Evolutionary conservation across 2,329 filamentous ascomycete species (phyloP).

Genomic region (Epichloe hybrida): DNA sequence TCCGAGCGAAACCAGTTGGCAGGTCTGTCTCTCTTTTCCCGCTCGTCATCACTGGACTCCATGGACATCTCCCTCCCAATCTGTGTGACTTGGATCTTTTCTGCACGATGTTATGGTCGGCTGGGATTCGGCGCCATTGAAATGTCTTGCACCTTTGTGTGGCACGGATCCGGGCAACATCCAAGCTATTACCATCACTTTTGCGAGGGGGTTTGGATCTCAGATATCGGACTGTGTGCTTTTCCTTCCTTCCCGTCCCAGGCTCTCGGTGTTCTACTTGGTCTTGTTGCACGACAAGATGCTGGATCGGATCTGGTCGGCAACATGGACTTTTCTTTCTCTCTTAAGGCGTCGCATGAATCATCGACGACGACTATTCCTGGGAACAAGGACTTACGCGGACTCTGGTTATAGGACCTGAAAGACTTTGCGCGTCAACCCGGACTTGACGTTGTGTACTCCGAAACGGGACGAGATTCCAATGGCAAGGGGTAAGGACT

Average conservation of each 20-base stretch:
- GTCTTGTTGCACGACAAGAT: constrained; percentile 7
- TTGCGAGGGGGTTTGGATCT: not conserved
- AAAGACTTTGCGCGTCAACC: constrained; percentile 99
- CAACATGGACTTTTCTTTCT: constrained; percentile 13
- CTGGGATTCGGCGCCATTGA: constrained; percentile 9
- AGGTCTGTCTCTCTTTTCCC: constrained; percentile 74
- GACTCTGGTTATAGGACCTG: constrained; percentile 79
- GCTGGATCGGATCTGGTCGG: constrained; percentile 24
- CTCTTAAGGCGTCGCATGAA: constrained; percentile 9
- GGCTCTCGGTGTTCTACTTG: constrained; percentile 3
- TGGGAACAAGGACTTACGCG: constrained; percentile 66
- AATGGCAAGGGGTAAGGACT: constrained; percentile 74
- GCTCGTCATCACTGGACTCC: constrained; percentile 37
- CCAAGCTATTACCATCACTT: constrained; percentile 9
- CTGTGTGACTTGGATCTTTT: constrained; percentile 19
- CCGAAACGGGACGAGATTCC: constrained; percentile 83
- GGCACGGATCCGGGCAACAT: constrained; percentile 14
- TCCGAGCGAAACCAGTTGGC: constrained; percentile 97
- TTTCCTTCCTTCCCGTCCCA: constrained; percentile 17
- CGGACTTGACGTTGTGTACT: constrained; percentile 94
- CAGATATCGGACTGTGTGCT: not conserved
- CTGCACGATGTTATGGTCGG: constrained; percentile 11
- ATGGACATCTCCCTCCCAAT: constrained; percentile 20
- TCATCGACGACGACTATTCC: constrained; percentile 19
- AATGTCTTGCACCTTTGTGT: constrained; percentile 3